These are phyloP conservation scores for Dactylella cylindrospora DNA, from an alignment of 2,329 filamentous ascomycete species.

Conservation along the genomic window DNA sequence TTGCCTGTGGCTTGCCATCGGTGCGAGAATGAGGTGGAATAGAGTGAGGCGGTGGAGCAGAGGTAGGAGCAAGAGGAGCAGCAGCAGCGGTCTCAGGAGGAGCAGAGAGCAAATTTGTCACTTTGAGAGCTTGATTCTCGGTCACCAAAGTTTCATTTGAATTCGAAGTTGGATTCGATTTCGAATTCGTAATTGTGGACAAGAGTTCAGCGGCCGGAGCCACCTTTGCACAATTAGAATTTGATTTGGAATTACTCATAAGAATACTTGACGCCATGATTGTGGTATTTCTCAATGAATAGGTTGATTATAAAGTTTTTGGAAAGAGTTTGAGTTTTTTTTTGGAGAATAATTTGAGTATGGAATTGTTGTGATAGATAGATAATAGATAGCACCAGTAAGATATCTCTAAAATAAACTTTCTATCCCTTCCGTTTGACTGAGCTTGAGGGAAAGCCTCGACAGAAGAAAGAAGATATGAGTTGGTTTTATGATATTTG, in stretches of 20 bases:
- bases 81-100: constrained; percentile 29
- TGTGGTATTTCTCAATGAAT: constrained; percentile 44
- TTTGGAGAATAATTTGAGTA: constrained; percentile 30
- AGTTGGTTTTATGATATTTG: constrained; percentile 44
- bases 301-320: constrained; percentile 10
- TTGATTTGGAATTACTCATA: constrained; percentile 44
- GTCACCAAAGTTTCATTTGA: constrained; percentile 45
- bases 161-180: constrained; percentile 45
- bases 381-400: constrained; percentile 39
- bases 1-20: constrained; percentile 36
- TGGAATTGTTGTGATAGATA: constrained; percentile 35
- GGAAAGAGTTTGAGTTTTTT: constrained; percentile 35
- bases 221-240: constrained; percentile 44
- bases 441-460: too few species aligned
- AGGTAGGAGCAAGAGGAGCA: constrained; percentile 12
- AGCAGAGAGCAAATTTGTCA: constrained; percentile 46
- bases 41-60: not conserved
- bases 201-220: constrained; percentile 38
- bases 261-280: constrained; percentile 44
- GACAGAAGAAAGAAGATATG: constrained; percentile 45
- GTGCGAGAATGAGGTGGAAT: constrained; percentile 5
- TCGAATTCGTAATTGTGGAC: constrained; percentile 45
- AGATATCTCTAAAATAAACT: constrained; percentile 45
- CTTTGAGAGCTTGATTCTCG: constrained; percentile 45
- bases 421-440: constrained; percentile 42